A percentile compares a stretch with the other conserved stretches of the same genome.
Conservation (phyloP, 805 yeast genomes). For the Suhomyces canberraensis region DNA sequence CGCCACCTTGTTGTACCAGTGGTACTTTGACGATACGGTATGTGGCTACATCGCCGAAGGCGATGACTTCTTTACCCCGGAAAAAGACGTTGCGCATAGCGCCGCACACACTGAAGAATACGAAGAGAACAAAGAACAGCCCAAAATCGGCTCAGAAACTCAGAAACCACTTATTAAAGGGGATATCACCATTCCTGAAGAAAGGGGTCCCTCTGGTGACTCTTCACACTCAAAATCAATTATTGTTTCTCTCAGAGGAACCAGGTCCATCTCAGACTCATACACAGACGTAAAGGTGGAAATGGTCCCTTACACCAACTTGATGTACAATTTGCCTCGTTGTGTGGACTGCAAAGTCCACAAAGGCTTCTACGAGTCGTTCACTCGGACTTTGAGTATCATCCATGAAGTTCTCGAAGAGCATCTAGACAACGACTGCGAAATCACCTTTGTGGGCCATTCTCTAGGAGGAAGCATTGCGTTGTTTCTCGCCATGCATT, state of each 20-base stretch:
- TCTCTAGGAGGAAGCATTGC: constrained; percentile 44
- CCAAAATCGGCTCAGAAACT: too few relatives aligned
- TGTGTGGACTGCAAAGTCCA: constrained; percentile 41
- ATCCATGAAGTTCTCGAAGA: constrained; percentile 23
- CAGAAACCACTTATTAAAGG: too few relatives aligned
- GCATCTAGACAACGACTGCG: constrained; percentile 10
- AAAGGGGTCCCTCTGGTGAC: too few relatives aligned
- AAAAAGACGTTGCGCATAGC: neutral
- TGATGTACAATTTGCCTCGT: constrained; percentile 17
- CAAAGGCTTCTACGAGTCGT: constrained; percentile 28
- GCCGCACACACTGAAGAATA: constrained; percentile 22
- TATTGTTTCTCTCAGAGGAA: constrained; percentile 38
- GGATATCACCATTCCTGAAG: too few relatives aligned
- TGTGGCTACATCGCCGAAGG: constrained; percentile 40
- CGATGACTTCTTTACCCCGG: too few relatives aligned
- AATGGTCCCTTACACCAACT: constrained; percentile 27
- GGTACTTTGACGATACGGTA: constrained; percentile 37
- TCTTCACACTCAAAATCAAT: too few relatives aligned
- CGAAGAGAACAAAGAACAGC: constrained; percentile 9
- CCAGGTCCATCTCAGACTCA: constrained; percentile 39
- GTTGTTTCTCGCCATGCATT: constrained; percentile 33
- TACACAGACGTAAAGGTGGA: constrained; percentile 38
- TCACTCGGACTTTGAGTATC: constrained; percentile 22
- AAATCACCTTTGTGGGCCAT: constrained; percentile 21
- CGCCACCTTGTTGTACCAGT: constrained; percentile 36